phyloP scores from a whole-genome alignment of 768 basidiomycete genomes.

The Peribolospora kevripleyi region DNA sequence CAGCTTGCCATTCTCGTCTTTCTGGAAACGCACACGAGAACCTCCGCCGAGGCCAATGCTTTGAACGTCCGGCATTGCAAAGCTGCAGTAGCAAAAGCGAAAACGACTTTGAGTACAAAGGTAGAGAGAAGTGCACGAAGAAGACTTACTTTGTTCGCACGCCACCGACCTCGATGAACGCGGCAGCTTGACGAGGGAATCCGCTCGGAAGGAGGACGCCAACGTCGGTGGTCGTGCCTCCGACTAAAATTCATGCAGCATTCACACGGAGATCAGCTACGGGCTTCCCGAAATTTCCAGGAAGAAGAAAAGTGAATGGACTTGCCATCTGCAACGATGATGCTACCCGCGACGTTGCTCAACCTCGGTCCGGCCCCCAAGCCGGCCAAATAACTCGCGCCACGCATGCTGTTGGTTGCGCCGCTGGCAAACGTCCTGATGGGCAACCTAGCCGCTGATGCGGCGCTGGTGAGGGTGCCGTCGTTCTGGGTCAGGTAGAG shows the following conservation, averaged over 20 bases:
- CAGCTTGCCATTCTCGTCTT: slow-evolving; percentile 13
- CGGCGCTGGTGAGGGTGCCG: slow-evolving; percentile 15
- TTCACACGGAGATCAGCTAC: slow-evolving; percentile 29
- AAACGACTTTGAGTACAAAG: no score
- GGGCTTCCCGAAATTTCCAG: slow-evolving; percentile 10
- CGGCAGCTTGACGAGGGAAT: slow-evolving; percentile 39
- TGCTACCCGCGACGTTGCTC: slow-evolving; percentile 16
- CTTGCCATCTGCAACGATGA: slow-evolving; percentile 14
- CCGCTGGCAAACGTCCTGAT: slow-evolving; percentile 39
- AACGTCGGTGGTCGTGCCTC: slow-evolving; percentile 42
- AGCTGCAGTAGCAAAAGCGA: slow-evolving; percentile 3
- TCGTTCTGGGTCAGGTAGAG: slow-evolving; percentile 20
- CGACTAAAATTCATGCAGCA: slow-evolving; percentile 11
- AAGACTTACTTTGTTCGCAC: slow-evolving; percentile 38
- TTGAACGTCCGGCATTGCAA: slow-evolving; percentile 18
- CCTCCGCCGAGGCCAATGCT: slow-evolving; percentile 44
- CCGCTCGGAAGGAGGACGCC: slow-evolving; percentile 37
- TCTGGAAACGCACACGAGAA: slow-evolving; percentile 26
- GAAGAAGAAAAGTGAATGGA: background rate
- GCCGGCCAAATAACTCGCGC: slow-evolving; percentile 36
- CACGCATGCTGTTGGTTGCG: slow-evolving; percentile 46
- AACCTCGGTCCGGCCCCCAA: slow-evolving; percentile 14
- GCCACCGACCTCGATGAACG: slow-evolving; percentile 36
- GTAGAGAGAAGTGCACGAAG: no score
- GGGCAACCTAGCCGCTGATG: slow-evolving; percentile 31